Base-by-base conservation (phyloP, 352 stramenopile genomes). In the Phytophthora uliginosa region DNA sequence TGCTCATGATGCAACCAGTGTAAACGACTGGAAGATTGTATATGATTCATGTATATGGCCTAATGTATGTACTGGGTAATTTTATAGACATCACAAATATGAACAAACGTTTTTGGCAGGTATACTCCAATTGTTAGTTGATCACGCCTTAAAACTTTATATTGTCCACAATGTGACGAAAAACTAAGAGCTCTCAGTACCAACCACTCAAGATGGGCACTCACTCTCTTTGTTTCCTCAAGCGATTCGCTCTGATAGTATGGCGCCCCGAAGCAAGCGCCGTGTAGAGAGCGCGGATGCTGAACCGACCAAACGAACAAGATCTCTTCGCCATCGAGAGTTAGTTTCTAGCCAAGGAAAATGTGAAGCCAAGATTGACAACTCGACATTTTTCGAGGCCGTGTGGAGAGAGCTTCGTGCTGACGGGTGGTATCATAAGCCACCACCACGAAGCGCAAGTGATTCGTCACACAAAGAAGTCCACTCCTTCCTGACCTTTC, bases 401-500 rank as follows among this genome's bases (percentile, higher is more conserved):
- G 51, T 40, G 0, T 57, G 51, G 51, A 57, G 17, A 38, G 51
- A 38, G 8, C 26, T 40, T 57, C 31, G 53, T 38, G 53, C 13
- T n/a, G 31, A 59, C 18, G 31, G 53, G 28, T 59, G 53, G 53
- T 59, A 31, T 48, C 31, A 45, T 15, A 59, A 59, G 7, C 53
- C 26, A 3, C 53, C 53, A 17, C 31, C 17, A 26, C 53, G 53
- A 28, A 10, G 15, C 13, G 31, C 53, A 2, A 45, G 53, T 47
- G n/a, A 59, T 59, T 59, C 31, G 22, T 47, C 18, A 9, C 9
- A 42, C 34, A 15, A 42, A 42, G 13, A 15, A 42, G 12, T 42
- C 34, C 1, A 42, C 34, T 1, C 34, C 34, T 42, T 42, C 34
- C 13, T 4, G 34, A 42, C 6, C 8, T 1, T 17, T 42, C 12